Conservation (phyloP, 2,329 filamentous ascomycete species). For the Alternaria longipes region DNA sequence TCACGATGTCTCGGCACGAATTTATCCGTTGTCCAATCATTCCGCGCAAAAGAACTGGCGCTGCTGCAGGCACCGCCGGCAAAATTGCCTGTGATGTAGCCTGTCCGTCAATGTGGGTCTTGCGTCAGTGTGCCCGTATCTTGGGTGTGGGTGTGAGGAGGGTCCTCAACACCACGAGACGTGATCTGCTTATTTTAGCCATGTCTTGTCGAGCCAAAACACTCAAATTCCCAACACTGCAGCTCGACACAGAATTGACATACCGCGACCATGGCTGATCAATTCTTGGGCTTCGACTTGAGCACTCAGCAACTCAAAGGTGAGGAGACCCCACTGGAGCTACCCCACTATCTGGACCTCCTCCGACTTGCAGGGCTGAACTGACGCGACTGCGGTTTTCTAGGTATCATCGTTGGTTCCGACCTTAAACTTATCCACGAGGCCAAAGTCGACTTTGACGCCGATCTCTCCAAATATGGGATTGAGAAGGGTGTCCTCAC, state of each 20-base stretch:
- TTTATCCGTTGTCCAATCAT: constrained; percentile 42
- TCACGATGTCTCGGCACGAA: constrained; percentile 8
- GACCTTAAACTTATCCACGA: constrained; percentile 82
- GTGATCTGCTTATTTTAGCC: constrained; percentile 19
- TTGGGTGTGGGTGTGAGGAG: constrained; percentile 24
- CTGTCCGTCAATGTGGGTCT: constrained; percentile 29
- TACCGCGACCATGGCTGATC: constrained; percentile 49
- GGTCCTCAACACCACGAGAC: constrained; percentile 30
- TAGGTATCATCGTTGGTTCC: constrained; percentile 84
- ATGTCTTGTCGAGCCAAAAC: constrained; percentile 18
- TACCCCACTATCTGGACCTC: constrained; percentile 39
- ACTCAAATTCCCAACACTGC: background rate
- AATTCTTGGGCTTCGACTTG: constrained; percentile 94
- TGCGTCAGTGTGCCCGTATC: constrained; percentile 23
- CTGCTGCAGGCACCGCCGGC: constrained; percentile 44
- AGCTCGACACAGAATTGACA: constrained; percentile 2
- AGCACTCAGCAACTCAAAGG: constrained; percentile 98
- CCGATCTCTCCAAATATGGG: constrained; percentile 74
- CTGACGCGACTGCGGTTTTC: constrained; percentile 24
- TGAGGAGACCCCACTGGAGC: constrained; percentile 49
- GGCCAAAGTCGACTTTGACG: constrained; percentile 95
- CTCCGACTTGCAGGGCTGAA: constrained; percentile 2
- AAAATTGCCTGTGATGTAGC: constrained; percentile 38
- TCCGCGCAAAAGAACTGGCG: background rate
- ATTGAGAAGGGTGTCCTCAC: constrained; percentile 88